phyloP scores from a whole-genome alignment of 139 green algal species.

The Monoraphidium neglectum region DNA sequence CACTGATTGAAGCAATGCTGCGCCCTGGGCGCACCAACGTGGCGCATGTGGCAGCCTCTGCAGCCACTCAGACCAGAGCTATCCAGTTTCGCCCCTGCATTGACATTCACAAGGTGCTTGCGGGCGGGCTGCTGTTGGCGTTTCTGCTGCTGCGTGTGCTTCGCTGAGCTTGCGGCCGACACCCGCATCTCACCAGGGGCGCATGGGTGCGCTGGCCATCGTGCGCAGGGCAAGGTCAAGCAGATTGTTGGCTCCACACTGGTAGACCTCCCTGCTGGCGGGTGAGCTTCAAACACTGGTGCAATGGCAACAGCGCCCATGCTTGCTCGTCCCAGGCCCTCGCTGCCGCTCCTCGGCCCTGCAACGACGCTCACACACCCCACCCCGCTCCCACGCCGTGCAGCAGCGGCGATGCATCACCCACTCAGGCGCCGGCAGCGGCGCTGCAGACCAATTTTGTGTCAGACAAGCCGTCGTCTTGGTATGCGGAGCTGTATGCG shows the following conservation, averaged over 20 bases:
- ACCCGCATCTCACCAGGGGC: not conserved
- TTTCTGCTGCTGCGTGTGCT: not conserved
- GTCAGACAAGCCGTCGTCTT: slow-evolving; percentile 77
- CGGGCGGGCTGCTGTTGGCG: no score
- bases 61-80: not conserved
- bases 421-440: not conserved
- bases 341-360: not conserved
- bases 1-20: no score
- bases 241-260: slow-evolving; percentile 98
- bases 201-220: not conserved
- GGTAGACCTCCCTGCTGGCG: slow-evolving; percentile 60
- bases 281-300: not conserved
- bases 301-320: not conserved
- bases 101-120: slow-evolving; percentile 98
- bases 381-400: not conserved
- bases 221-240: slow-evolving; percentile 94
- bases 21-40: no score
- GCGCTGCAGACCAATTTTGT: slow-evolving; percentile 95
- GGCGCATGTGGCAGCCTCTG: not conserved
- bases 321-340: not conserved
- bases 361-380: not conserved
- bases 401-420: not conserved
- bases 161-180: not conserved
- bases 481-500: slow-evolving; percentile 89
- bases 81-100: slow-evolving; percentile 95